A percentile compares a stretch with the other conserved stretches of the same genome.
phyloP scores from a whole-genome alignment of 352 stramenopile genomes.

The Globisporangium takayamanum region DNA sequence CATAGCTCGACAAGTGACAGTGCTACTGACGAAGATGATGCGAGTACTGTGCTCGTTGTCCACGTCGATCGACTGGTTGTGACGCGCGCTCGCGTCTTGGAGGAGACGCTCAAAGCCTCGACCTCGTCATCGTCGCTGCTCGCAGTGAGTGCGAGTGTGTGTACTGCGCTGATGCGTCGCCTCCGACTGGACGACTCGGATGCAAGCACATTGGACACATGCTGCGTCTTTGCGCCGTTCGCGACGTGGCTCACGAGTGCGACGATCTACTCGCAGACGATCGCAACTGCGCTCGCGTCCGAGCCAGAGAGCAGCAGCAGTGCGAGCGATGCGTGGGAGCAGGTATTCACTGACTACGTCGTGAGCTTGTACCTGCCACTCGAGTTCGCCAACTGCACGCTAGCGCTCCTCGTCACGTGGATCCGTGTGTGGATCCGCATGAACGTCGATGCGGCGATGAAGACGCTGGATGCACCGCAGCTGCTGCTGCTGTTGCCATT shows the following conservation, averaged over 20 bases:
- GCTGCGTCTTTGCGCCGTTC: slow-evolving; percentile 4
- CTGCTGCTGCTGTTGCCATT: slow-evolving; percentile 36
- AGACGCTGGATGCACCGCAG: slow-evolving; percentile 1
- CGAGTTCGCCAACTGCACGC: slow-evolving; percentile 32
- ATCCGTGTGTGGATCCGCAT: slow-evolving; percentile 39
- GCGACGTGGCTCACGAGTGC: slow-evolving; percentile 13
- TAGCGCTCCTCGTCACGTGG: slow-evolving; percentile 30
- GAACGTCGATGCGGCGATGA: slow-evolving; percentile 20
- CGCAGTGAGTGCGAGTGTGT: neutral
- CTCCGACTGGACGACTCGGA: neutral
- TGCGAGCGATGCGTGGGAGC: slow-evolving; percentile 31
- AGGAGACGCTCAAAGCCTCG: slow-evolving; percentile 1
- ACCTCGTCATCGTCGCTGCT: neutral
- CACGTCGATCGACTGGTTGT: slow-evolving; percentile 1
- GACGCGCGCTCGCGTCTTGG: neutral
- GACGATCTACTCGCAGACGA: slow-evolving; percentile 17
- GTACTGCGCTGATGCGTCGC: too few species aligned
- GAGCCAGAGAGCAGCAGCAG: neutral
- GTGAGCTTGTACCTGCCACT: slow-evolving; percentile 52
- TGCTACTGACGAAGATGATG: neutral
- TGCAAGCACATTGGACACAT: too few species aligned
- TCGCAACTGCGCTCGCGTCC: slow-evolving; percentile 2
- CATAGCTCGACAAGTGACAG: neutral
- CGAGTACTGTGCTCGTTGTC: slow-evolving; percentile 8
- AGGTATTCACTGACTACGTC: slow-evolving; percentile 31